Evolutionary conservation across 345 rosid genomes (phyloP), one percentile per base, ranked within the genome.

Genomic region (Kandelia obovata): DNA sequence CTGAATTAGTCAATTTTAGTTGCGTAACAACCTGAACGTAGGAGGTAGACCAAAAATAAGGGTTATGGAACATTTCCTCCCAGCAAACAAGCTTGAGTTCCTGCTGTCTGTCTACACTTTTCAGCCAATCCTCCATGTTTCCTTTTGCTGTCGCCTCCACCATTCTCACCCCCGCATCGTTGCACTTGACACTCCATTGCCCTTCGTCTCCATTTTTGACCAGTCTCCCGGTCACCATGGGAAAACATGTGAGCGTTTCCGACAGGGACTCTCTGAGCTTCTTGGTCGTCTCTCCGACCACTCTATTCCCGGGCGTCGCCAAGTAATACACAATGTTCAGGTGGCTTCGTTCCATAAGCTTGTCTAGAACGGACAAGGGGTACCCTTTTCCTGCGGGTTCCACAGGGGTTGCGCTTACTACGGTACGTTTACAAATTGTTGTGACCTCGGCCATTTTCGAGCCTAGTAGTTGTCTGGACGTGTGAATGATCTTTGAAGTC

Each of bases 31-130:
- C 97, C 88, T 92, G 90, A 59, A 87, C 74, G 74, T 88, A 81
- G 83, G 88, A 83, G 9, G 96, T 83, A 52, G 98, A 82, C 98
- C 96, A 92, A 67, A 79, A 88, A 53, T 85, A 87, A n/a, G 88
- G 84, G 27, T 81, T 64, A 13, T 70, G 78, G 56, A 62, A 71
- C 83, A 89, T 81, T 0, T 86, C 92, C 70, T 92, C 96, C 97
- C 96, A 92, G 53, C 85, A 77, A 70, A 87, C 72, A 72, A 88
- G 94, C 73, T 58, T 77, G 43, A 78, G 72, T 79, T 92, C 96
- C 66, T 83, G 85, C 26, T 88, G 87, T 69, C 82, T 80, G 9
- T 74, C 85, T 1, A 85, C 83, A 55, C 47, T 69, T 49, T 47
- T 75, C 57, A 90, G 51, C 96, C 96, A 92, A 3, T 85, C 87